Evolutionary conservation across 352 stramenopile genomes (phyloP).

Genomic region (Phytophthora tubulina): DNA sequence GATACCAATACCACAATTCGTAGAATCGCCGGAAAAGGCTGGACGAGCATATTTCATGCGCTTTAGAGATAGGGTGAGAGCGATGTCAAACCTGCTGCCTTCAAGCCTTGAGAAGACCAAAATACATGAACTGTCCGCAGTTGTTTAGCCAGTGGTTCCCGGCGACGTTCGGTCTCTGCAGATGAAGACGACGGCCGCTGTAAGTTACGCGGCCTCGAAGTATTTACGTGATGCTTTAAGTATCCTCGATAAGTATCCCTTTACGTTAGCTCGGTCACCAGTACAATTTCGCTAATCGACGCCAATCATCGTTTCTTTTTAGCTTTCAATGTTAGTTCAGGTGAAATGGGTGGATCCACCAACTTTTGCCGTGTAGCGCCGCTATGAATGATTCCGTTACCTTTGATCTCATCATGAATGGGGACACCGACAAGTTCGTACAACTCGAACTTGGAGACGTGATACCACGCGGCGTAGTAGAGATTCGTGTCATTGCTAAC

Average conservation of each 20-base stretch:
- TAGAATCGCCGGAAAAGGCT: conserved; percentile 35
- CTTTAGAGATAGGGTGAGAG: conserved; percentile 34
- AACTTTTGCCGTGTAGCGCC: too few species aligned
- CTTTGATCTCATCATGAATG: too few species aligned
- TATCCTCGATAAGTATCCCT: not conserved
- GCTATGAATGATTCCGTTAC: too few species aligned
- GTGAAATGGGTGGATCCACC: too few species aligned
- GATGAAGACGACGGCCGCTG: conserved; percentile 6
- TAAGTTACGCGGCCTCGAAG: not conserved
- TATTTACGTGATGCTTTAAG: conserved; percentile 13
- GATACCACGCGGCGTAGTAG: too few species aligned
- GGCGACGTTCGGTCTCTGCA: conserved; percentile 12
- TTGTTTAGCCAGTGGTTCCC: not conserved
- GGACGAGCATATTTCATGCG: conserved; percentile 26
- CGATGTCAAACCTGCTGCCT: conserved; percentile 33
- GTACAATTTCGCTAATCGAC: not conserved
- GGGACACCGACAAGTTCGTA: too few species aligned
- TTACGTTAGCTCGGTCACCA: not conserved
- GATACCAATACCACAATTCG: conserved; percentile 1
- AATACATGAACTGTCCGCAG: not conserved
- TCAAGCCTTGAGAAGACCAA: conserved; percentile 4
- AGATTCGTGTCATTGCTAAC: too few species aligned
- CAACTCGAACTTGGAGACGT: too few species aligned
- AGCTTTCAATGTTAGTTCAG: not conserved
- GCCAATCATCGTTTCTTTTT: not conserved